Conservation (phyloP, 2,329 filamentous ascomycete species). For the Calonectria fujianensis region DNA sequence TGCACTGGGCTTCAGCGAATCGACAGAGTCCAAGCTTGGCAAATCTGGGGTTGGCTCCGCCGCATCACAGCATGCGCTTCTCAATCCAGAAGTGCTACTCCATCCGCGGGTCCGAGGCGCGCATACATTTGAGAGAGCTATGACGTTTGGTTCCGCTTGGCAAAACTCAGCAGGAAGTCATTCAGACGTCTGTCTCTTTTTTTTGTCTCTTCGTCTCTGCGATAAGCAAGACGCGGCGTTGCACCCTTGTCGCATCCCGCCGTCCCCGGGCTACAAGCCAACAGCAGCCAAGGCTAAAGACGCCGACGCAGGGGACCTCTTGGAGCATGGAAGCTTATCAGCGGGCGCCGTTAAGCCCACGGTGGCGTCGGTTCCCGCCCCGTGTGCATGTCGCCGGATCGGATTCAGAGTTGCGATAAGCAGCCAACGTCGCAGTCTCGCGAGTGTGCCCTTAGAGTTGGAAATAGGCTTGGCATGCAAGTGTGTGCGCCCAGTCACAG, state of each 20-base stretch:
- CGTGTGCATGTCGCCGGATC: constrained; percentile 38
- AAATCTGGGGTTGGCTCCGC: constrained; percentile 41
- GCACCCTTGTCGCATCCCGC: constrained; percentile 12
- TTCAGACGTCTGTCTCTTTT: constrained; percentile 6
- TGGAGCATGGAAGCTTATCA: constrained; percentile 52
- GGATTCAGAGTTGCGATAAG: constrained; percentile 50
- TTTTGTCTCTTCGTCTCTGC: not conserved
- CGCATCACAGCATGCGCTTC: constrained; percentile 16
- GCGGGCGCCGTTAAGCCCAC: constrained; percentile 48
- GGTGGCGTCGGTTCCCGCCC: constrained; percentile 46
- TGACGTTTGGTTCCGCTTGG: constrained; percentile 14
- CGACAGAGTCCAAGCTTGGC: constrained; percentile 25
- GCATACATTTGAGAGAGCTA: not conserved
- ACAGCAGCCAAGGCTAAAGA: constrained; percentile 48
- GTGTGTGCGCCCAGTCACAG: constrained; percentile 18
- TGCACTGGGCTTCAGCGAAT: constrained; percentile 10
- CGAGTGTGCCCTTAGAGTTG: constrained; percentile 12
- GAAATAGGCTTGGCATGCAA: constrained; percentile 22
- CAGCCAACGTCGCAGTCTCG: constrained; percentile 26
- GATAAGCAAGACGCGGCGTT: constrained; percentile 33
- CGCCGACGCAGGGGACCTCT: constrained; percentile 45
- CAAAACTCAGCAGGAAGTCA: constrained; percentile 20
- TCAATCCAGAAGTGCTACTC: constrained; percentile 22
- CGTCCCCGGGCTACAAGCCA: constrained; percentile 39
- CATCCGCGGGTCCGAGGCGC: constrained; percentile 3